Percentiles rank a stretch among this genome's conserved stretches.
Conservation (phyloP, 108 stramenopile genomes). For the Nitzschia palea region DNA sequence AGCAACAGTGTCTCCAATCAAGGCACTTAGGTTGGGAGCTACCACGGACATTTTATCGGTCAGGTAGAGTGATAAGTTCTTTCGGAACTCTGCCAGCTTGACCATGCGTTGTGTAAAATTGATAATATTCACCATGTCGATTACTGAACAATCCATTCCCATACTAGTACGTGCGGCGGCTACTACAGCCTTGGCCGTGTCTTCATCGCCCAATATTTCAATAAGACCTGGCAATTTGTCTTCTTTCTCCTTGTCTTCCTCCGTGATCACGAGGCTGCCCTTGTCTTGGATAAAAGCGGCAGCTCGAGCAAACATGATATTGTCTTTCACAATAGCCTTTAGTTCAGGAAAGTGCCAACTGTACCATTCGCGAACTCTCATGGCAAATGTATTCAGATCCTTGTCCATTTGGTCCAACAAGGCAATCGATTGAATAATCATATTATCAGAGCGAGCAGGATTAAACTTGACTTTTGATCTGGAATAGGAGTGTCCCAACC, state of each 20-base stretch:
- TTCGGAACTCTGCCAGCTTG: conserved; percentile 95
- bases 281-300: conserved; percentile 90
- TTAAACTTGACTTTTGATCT: conserved; percentile 99
- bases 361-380: conserved; percentile 99
- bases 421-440: conserved; percentile 99
- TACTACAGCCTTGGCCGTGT: conserved; percentile 86
- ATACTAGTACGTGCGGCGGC: conserved; percentile 93
- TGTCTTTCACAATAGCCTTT: conserved; percentile 95
- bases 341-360: conserved; percentile 99
- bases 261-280: conserved; percentile 49
- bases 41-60: conserved; percentile 96
- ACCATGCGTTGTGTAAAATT: conserved; percentile 98
- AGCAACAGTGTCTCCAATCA: conserved; percentile 99
- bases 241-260: conserved; percentile 45
- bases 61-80: conserved; percentile 89
- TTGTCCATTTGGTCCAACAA: conserved; percentile 99
- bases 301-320: conserved; percentile 94
- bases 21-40: conserved; percentile 95
- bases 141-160: conserved; percentile 98
- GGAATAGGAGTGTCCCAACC: conserved; percentile 98
- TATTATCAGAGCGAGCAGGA: conserved; percentile 97
- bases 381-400: conserved; percentile 99
- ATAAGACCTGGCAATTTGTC: conserved; percentile 78
- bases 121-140: conserved; percentile 97
- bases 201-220: conserved; percentile 91